A percentile compares a stretch with the other conserved stretches of the same genome.
phyloP scores from a whole-genome alignment of 495 filamentous ascomycete species.

The Rostrohypoxylon terebratum region DNA sequence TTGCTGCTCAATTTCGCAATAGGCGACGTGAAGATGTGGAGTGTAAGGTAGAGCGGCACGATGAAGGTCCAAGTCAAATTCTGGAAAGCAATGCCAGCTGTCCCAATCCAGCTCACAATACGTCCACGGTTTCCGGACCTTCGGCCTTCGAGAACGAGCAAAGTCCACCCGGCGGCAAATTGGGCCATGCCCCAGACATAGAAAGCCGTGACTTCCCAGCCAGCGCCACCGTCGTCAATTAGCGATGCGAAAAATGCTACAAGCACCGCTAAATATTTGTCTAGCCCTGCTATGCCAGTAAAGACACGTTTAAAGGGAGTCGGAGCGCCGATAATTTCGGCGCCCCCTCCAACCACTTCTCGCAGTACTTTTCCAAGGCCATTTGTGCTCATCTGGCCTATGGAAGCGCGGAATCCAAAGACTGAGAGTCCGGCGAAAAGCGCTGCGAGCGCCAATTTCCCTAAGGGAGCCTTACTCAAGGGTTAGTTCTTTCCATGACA shows the following conservation, averaged over 20 bases:
- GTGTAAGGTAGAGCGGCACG: slow-evolving; percentile 62
- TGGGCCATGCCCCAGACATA: slow-evolving; percentile 65
- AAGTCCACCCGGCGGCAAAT: slow-evolving; percentile 65
- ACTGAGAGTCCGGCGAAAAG: slow-evolving; percentile 38
- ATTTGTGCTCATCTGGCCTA: slow-evolving; percentile 29
- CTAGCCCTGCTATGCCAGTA: slow-evolving; percentile 63
- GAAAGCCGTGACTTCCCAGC: slow-evolving; percentile 59
- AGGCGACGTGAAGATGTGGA: slow-evolving; percentile 67
- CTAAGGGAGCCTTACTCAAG: slow-evolving; percentile 25
- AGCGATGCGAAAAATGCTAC: slow-evolving; percentile 67
- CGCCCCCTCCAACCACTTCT: slow-evolving; percentile 8
- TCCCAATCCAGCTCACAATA: slow-evolving; percentile 62
- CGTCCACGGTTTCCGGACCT: slow-evolving; percentile 66
- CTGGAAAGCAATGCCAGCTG: slow-evolving; percentile 67
- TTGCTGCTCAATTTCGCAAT: slow-evolving; percentile 51
- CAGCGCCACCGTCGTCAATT: slow-evolving; percentile 60
- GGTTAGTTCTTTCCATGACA: slow-evolving; percentile 17
- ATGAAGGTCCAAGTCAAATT: slow-evolving; percentile 65
- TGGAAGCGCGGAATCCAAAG: slow-evolving; percentile 43
- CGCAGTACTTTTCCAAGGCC: slow-evolving; percentile 35
- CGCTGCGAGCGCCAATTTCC: slow-evolving; percentile 42
- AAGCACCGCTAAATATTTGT: slow-evolving; percentile 61
- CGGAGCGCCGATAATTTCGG: slow-evolving; percentile 38
- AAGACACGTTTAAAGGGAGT: slow-evolving; percentile 50
- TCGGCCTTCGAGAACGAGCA: slow-evolving; percentile 68